Conservation (phyloP, 139 green algal genomes). For the Micromonas commoda region DNA sequence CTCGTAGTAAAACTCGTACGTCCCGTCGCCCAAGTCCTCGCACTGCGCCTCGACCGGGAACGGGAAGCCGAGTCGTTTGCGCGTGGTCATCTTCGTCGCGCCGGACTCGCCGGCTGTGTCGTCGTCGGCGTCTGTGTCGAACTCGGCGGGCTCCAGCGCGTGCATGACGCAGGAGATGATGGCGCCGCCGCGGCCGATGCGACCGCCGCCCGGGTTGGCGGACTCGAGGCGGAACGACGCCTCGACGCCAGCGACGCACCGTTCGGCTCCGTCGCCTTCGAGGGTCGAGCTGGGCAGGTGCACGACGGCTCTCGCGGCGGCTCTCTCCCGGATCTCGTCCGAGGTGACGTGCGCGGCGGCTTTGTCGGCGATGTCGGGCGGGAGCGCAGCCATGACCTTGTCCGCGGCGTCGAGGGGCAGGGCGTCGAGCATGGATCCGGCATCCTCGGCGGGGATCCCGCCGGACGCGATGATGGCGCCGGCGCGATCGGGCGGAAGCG, state of each 20-base stretch:
- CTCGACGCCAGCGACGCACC: not conserved
- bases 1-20: not conserved
- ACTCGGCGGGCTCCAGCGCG: not conserved
- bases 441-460: not conserved
- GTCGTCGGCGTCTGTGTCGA: not conserved
- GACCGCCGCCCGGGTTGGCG: constrained; percentile 1
- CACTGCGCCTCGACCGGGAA: not conserved
- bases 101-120: not conserved
- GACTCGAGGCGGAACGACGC: constrained; percentile 2
- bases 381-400: constrained; percentile 5
- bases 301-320: not conserved
- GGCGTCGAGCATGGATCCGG: not conserved
- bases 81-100: not conserved
- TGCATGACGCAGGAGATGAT: not conserved
- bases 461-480: not conserved
- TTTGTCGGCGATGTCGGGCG: not conserved
- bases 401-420: not conserved
- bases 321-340: not conserved
- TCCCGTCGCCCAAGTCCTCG: constrained; percentile 16
- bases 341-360: not conserved
- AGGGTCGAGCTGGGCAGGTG: not conserved
- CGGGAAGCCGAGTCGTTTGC: too few relatives aligned
- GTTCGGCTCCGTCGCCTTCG: not conserved
- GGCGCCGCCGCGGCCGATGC: constrained; percentile 11
- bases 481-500: not conserved